Percentiles rank a stretch among this genome's conserved stretches.
These are phyloP conservation scores for Phellinidium pouzarii DNA, from an alignment of 1,284 basidiomycete genomes.

Conservation along the genomic window DNA sequence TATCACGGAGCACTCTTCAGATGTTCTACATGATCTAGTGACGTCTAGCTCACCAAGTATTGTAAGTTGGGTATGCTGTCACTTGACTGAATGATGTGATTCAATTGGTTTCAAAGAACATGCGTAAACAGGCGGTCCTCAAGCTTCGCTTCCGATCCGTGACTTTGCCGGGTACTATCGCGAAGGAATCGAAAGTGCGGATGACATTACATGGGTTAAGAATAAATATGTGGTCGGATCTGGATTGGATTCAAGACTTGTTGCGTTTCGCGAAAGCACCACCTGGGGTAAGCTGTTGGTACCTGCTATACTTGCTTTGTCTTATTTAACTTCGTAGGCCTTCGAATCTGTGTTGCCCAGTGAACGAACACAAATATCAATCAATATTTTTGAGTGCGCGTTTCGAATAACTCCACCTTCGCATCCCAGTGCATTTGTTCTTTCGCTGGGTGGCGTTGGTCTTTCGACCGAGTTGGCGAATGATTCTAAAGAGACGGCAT, in stretches of 20 bases:
- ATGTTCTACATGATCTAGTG: background rate
- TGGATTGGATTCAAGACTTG: constrained; percentile 62
- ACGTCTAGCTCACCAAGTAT: background rate
- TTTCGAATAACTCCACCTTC: constrained; percentile 54
- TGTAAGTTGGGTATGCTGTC: background rate
- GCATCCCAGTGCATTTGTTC: constrained; percentile 57
- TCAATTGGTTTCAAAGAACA: constrained; percentile 29
- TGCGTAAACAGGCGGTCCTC: constrained; percentile 40
- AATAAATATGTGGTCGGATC: constrained; percentile 56
- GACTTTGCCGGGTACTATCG: constrained; percentile 53
- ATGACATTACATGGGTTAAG: constrained; percentile 63
- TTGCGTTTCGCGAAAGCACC: constrained; percentile 73
- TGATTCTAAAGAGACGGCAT: constrained; percentile 47
- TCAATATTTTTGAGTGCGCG: constrained; percentile 68
- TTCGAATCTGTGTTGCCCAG: constrained; percentile 93
- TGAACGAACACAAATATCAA: constrained; percentile 69
- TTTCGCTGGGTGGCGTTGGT: constrained; percentile 60
- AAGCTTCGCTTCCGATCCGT: constrained; percentile 66
- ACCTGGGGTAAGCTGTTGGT: constrained; percentile 59
- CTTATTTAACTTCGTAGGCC: constrained; percentile 39
- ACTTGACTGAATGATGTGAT: constrained; percentile 1
- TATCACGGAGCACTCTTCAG: constrained; percentile 37
- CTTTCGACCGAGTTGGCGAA: constrained; percentile 70
- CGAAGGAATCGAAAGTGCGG: constrained; percentile 77
- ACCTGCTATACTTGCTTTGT: constrained; percentile 1